These are phyloP conservation scores for Thelonectria olida DNA, from an alignment of 2,329 filamentous ascomycete species.

Conservation along the genomic window DNA sequence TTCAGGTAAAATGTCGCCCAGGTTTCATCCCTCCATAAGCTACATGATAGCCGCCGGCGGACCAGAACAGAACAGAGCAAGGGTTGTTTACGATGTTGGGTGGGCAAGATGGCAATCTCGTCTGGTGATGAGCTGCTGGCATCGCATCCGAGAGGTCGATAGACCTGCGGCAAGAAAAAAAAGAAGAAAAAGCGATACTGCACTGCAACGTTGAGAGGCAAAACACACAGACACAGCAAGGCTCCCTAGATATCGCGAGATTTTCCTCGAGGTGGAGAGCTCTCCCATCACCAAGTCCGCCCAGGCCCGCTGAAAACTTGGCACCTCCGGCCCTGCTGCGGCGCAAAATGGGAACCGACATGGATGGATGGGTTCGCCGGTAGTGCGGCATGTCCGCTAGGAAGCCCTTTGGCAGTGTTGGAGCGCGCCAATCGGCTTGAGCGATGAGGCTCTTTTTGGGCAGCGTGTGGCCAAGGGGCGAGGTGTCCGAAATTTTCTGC, in stretches of 20 bases:
- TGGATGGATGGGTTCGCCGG: too few relatives aligned
- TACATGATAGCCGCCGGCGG: not conserved
- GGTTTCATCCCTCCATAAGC: not conserved
- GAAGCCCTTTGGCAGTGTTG: not conserved
- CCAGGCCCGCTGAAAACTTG: conserved; percentile 10
- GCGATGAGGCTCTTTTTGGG: conserved; percentile 13
- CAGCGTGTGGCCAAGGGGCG: not conserved
- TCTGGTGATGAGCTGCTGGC: not conserved
- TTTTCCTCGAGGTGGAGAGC: not conserved
- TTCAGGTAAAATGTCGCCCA: not conserved
- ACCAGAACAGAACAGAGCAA: not conserved
- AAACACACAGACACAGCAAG: not conserved
- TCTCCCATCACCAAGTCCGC: not conserved
- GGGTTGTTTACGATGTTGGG: not conserved
- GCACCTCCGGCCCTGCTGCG: conserved; percentile 14
- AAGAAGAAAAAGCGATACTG: not conserved
- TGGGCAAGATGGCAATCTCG: too few relatives aligned
- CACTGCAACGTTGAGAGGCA: not conserved
- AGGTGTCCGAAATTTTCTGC: not conserved
- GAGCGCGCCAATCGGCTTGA: conserved; percentile 20
- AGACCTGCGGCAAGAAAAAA: not conserved
- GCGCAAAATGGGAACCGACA: too few relatives aligned
- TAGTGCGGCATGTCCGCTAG: conserved; percentile 2
- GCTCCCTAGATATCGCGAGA: conserved; percentile 1
- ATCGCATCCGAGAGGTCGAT: not conserved